Evolutionary conservation across 2,329 filamentous ascomycete species (phyloP).

Genomic region (Alternaria tenuissima): DNA sequence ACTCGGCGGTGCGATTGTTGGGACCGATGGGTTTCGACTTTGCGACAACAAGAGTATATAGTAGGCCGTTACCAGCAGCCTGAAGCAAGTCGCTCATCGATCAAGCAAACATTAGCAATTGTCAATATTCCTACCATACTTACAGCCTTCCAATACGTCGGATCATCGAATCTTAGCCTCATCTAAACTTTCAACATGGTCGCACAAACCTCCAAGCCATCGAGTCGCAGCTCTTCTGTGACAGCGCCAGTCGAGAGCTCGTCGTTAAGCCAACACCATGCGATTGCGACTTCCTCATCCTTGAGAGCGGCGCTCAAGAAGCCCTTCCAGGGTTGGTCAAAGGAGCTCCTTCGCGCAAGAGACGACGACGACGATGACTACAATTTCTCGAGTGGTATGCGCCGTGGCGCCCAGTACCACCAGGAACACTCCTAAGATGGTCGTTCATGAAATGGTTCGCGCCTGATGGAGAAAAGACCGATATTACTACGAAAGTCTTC

Average conservation of each 20-base stretch:
- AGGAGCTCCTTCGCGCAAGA: conserved; percentile 43
- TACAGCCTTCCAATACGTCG: background rate
- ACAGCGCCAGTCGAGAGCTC: conserved; percentile 1
- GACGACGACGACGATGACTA: conserved; percentile 48
- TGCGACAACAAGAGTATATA: conserved; percentile 1
- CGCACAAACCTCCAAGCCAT: conserved; percentile 12
- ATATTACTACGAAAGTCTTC: background rate
- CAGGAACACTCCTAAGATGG: conserved; percentile 5
- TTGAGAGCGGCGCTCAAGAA: conserved; percentile 40
- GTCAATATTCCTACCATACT: background rate
- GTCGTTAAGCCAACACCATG: conserved; percentile 8
- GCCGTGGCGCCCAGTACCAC: conserved; percentile 25
- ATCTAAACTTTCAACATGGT: conserved; percentile 8
- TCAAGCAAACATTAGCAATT: background rate
- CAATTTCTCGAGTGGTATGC: conserved; percentile 42
- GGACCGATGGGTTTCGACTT: background rate
- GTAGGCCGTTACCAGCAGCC: background rate
- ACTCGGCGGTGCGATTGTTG: conserved; percentile 16
- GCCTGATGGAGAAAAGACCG: background rate
- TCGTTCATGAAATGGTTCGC: background rate
- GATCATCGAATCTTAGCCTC: background rate
- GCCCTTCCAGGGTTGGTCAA: conserved; percentile 48
- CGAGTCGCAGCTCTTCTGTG: conserved; percentile 14
- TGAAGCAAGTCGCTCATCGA: background rate
- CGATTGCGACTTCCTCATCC: conserved; percentile 16